Percentiles rank a stretch among this genome's conserved stretches.
phyloP scores from a whole-genome alignment of 768 basidiomycete species.

The Ramaria sp. region DNA sequence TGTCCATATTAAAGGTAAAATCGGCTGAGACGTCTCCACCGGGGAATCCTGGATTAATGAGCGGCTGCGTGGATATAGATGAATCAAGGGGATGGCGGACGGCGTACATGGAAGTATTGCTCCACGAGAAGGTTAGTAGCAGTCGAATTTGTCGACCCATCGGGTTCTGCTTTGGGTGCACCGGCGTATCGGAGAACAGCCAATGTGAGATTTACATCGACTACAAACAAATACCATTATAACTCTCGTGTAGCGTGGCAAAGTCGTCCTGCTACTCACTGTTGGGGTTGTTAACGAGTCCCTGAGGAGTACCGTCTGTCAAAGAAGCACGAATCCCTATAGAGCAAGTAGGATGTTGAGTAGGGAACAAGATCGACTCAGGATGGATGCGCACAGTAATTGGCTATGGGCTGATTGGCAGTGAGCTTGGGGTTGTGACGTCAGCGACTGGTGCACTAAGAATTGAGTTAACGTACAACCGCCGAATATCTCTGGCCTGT shows the following conservation, averaged over 20 bases:
- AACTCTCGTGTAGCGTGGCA: too few species aligned
- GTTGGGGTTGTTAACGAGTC: background rate
- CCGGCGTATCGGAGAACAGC: too few species aligned
- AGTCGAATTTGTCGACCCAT: too few species aligned
- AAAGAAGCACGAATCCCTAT: constrained; percentile 10
- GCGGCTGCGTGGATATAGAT: too few species aligned
- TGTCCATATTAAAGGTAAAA: too few species aligned
- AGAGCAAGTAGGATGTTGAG: background rate
- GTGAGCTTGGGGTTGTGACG: constrained; percentile 18
- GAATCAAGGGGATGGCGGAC: background rate
- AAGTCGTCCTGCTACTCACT: background rate
- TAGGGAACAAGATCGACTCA: background rate
- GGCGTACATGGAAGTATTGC: constrained; percentile 16
- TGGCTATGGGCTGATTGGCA: constrained; percentile 25
- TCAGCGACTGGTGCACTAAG: background rate
- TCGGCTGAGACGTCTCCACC: background rate
- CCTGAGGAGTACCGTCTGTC: background rate
- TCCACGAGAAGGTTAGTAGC: too few species aligned
- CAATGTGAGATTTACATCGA: constrained; percentile 22
- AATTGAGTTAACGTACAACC: background rate
- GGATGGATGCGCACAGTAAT: constrained; percentile 23
- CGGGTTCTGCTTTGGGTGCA: too few species aligned
- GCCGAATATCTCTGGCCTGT: constrained; percentile 41
- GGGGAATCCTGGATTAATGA: too few species aligned
- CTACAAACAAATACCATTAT: background rate